Evolutionary conservation across 257 asterid genomes (phyloP).

Genomic region (Capsicum rhomboideum): DNA sequence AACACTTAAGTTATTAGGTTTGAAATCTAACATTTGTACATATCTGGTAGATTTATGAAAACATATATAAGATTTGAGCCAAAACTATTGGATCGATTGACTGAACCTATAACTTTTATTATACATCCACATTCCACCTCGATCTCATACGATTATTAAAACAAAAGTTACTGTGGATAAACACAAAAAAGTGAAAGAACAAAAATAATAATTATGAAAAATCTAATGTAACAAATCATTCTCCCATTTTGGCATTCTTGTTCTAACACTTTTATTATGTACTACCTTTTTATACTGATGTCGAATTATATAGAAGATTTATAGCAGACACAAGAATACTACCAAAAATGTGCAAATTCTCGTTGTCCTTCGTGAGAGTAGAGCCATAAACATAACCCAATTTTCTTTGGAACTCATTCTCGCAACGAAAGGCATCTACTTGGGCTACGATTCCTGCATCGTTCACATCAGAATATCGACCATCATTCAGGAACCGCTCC

Average conservation of each 20-base stretch:
- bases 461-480: not conserved
- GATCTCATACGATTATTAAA: not conserved
- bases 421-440: not conserved
- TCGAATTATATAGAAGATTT: not conserved
- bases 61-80: not conserved
- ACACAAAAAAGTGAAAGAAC: not conserved
- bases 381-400: not conserved
- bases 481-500: not conserved
- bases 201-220: too few relatives aligned
- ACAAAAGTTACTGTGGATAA: not conserved
- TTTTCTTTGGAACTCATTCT: not conserved
- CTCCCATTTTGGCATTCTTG: not conserved
- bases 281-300: not conserved
- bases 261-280: not conserved
- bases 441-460: not conserved
- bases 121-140: not conserved
- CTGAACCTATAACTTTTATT: not conserved
- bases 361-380: not conserved
- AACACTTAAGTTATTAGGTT: not conserved
- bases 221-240: not conserved
- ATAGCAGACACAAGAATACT: not conserved
- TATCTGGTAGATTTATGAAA: not conserved
- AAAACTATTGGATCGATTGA: not conserved
- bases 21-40: not conserved
- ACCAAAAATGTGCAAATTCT: not conserved